Evolutionary conservation across 2,329 filamentous ascomycete genomes (phyloP).

Genomic region (Zymoseptoria brevis): DNA sequence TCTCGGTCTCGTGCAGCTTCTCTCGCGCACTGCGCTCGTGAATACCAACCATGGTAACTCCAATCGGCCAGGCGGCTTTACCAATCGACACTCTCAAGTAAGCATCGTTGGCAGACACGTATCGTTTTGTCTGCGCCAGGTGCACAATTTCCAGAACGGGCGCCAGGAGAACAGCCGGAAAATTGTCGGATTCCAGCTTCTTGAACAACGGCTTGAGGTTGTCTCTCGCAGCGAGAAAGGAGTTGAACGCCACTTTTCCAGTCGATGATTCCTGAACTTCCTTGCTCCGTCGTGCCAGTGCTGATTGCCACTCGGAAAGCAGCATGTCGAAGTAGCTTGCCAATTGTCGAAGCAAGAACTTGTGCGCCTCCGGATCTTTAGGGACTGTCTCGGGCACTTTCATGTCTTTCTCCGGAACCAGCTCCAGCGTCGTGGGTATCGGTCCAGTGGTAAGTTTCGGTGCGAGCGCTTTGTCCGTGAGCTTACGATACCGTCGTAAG

Average conservation of each 20-base stretch:
- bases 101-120: conserved; percentile 93
- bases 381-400: conserved; percentile 60
- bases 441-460: conserved; percentile 57
- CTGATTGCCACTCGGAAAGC: conserved; percentile 75
- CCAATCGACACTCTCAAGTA: conserved; percentile 82
- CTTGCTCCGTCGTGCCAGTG: conserved; percentile 54
- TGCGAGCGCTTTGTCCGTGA: conserved; percentile 40
- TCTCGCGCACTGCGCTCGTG: conserved; percentile 93
- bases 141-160: conserved; percentile 87
- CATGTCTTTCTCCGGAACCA: conserved; percentile 82
- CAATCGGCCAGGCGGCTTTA: conserved; percentile 80
- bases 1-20: conserved; percentile 74
- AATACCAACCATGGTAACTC: conserved; percentile 99
- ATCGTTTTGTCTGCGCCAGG: conserved; percentile 80
- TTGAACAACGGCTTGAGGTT: conserved; percentile 87
- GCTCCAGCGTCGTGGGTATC: conserved; percentile 74
- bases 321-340: conserved; percentile 96
- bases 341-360: conserved; percentile 76
- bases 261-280: conserved; percentile 63
- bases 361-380: conserved; percentile 55
- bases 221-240: conserved; percentile 79
- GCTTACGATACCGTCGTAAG: conserved; percentile 61
- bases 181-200: conserved; percentile 74
- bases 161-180: conserved; percentile 63
- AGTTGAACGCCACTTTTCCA: conserved; percentile 71